Percentiles rank a stretch among this genome's conserved stretches.
Evolutionary conservation across 768 basidiomycete species (phyloP).

Genomic region (Mycena pura): DNA sequence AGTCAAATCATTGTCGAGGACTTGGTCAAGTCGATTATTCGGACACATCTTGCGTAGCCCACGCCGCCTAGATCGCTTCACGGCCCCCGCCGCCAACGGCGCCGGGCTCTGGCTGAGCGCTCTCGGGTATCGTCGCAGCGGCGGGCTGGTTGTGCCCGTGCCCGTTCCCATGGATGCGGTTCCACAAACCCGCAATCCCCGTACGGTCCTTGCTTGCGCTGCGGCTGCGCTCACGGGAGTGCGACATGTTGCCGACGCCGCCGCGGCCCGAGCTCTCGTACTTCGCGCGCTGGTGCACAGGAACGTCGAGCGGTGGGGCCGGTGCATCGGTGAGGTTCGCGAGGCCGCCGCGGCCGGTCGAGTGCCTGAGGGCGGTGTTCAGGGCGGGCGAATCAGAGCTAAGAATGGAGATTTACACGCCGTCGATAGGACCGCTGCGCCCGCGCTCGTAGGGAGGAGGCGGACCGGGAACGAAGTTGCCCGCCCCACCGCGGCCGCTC

Average conservation of each 20-base stretch:
- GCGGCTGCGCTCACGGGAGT: conserved; percentile 31
- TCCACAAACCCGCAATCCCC: conserved; percentile 24
- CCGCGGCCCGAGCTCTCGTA: conserved; percentile 62
- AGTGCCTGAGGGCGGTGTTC: conserved; percentile 50
- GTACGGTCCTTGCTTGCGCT: conserved; percentile 12
- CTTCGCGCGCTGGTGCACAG: conserved; percentile 30
- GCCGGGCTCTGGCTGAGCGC: not conserved
- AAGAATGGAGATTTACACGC: conserved; percentile 45
- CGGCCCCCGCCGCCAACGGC: conserved; percentile 6
- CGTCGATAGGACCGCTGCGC: conserved; percentile 37
- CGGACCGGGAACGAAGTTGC: conserved; percentile 55
- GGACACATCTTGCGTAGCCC: no score
- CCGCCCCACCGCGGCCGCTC: conserved; percentile 68
- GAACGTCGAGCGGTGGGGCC: conserved; percentile 46
- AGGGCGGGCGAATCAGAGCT: not conserved
- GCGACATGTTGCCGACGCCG: conserved; percentile 66
- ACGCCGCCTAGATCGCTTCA: conserved; percentile 1
- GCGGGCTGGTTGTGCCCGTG: not conserved
- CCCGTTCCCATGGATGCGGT: conserved; percentile 6
- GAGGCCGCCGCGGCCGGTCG: conserved; percentile 71
- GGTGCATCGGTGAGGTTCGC: conserved; percentile 59
- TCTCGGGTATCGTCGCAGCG: conserved; percentile 12
- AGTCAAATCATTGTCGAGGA: no score
- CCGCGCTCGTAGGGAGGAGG: conserved; percentile 31
- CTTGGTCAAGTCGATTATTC: no score